Conservation (phyloP, 208 protist species). For the Leishmania lainsoni region DNA sequence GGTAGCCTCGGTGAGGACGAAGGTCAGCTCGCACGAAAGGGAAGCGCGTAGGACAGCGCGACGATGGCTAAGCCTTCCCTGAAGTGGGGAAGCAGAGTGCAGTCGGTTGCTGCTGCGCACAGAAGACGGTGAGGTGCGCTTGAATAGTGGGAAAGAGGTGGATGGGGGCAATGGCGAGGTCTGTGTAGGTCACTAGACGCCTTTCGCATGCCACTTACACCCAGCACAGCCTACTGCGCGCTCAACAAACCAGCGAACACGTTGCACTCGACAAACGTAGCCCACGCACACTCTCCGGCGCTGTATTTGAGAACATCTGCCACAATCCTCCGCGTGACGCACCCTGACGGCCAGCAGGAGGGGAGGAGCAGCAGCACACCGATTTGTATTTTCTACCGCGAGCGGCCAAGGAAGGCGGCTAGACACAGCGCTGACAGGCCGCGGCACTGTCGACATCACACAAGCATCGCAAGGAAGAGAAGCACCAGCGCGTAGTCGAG, state of each 20-base stretch:
- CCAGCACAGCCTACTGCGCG: neutral
- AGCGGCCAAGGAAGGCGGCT: neutral
- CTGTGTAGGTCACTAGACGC: neutral
- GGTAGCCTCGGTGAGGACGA: neutral
- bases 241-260: neutral
- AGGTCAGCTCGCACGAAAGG: neutral
- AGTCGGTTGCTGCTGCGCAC: too few species aligned
- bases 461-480: neutral
- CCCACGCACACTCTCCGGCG: neutral
- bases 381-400: neutral
- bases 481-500: neutral
- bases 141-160: too few species aligned
- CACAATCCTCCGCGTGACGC: neutral
- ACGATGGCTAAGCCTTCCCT: neutral
- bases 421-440: neutral
- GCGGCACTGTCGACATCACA: neutral
- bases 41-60: neutral
- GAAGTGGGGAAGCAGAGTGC: neutral
- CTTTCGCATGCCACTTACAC: neutral
- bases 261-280: neutral
- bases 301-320: neutral
- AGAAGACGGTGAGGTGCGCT: too few species aligned
- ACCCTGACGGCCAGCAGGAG: neutral
- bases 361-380: neutral
- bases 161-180: neutral